These are phyloP conservation scores for Metarhizium guizhouense DNA, from an alignment of 2,329 filamentous ascomycete genomes.

Conservation along the genomic window DNA sequence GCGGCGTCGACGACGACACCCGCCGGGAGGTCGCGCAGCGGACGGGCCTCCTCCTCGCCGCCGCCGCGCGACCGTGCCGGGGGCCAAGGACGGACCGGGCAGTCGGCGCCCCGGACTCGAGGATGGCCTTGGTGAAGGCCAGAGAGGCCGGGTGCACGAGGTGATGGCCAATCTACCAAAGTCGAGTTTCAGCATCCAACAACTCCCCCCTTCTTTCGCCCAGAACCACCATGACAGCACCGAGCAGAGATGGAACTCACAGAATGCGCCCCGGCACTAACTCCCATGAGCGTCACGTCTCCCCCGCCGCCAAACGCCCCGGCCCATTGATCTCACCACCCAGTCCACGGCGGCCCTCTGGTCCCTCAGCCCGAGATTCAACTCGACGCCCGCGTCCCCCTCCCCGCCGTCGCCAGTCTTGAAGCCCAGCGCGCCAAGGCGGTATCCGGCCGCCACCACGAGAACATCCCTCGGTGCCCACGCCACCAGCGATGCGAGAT, in stretches of 20 bases:
- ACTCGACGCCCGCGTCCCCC: constrained; percentile 34
- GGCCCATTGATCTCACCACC: constrained; percentile 53
- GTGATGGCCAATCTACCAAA: constrained; percentile 54
- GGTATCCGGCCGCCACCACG: constrained; percentile 52
- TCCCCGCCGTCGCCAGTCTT: constrained; percentile 36
- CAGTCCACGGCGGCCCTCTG: constrained; percentile 50
- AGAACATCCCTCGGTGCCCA: constrained; percentile 44
- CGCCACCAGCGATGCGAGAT: constrained; percentile 53
- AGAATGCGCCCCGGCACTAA: constrained; percentile 55
- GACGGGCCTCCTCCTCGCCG: too few species aligned
- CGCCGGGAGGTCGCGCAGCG: too few species aligned
- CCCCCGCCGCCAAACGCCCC: constrained; percentile 47
- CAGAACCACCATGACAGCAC: too few species aligned
- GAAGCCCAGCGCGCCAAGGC: constrained; percentile 62
- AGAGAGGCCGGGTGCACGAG: constrained; percentile 41
- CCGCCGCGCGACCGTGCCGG: constrained; percentile 34
- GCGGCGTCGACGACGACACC: constrained; percentile 5
- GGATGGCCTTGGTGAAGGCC: constrained; percentile 43
- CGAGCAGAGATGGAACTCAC: constrained; percentile 22
- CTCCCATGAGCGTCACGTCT: constrained; percentile 52
- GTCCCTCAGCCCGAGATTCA: constrained; percentile 58
- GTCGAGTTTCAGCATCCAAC: not conserved
- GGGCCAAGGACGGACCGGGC: constrained; percentile 48
- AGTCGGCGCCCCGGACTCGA: constrained; percentile 49
- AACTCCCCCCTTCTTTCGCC: too few species aligned